Percentiles rank a stretch among this genome's conserved stretches.
phyloP scores from a whole-genome alignment of 345 rosid species.

The Arabis hirsuta region DNA sequence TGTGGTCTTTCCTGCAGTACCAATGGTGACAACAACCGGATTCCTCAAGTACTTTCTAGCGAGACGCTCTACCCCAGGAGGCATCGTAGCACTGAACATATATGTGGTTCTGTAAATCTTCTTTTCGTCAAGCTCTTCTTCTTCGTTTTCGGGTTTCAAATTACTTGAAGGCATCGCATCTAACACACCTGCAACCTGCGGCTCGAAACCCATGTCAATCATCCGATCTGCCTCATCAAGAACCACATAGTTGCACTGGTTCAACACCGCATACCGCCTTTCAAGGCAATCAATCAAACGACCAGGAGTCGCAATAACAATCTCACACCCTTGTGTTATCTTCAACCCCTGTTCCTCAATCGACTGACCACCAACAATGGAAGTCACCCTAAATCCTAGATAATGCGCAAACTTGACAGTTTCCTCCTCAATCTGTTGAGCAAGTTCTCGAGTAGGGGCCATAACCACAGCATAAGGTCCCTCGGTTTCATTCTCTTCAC shows the following conservation, averaged over 20 bases:
- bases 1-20: slow-evolving; percentile 95
- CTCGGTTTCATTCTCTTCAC: slow-evolving; percentile 86
- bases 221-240: slow-evolving; percentile 99
- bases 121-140: slow-evolving; percentile 92
- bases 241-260: slow-evolving; percentile 93
- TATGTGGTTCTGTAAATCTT: slow-evolving; percentile 93
- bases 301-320: slow-evolving; percentile 94
- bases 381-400: slow-evolving; percentile 75
- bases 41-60: slow-evolving; percentile 95
- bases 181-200: slow-evolving; percentile 84
- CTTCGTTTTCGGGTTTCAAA: slow-evolving; percentile 94
- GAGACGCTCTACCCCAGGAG: slow-evolving; percentile 90
- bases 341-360: slow-evolving; percentile 91
- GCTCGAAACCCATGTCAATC: slow-evolving; percentile 98
- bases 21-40: slow-evolving; percentile 93
- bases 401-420: slow-evolving; percentile 89
- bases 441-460: slow-evolving; percentile 94
- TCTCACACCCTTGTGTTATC: slow-evolving; percentile 95
- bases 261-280: slow-evolving; percentile 86
- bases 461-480: slow-evolving; percentile 96
- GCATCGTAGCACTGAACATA: slow-evolving; percentile 99
- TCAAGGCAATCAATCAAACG: slow-evolving; percentile 89
- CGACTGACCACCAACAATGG: slow-evolving; percentile 93
- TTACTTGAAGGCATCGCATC: slow-evolving; percentile 98
- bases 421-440: slow-evolving; percentile 95